phyloP scores from a whole-genome alignment of 2,329 filamentous ascomycete genomes.

The Helminthosporium solani region DNA sequence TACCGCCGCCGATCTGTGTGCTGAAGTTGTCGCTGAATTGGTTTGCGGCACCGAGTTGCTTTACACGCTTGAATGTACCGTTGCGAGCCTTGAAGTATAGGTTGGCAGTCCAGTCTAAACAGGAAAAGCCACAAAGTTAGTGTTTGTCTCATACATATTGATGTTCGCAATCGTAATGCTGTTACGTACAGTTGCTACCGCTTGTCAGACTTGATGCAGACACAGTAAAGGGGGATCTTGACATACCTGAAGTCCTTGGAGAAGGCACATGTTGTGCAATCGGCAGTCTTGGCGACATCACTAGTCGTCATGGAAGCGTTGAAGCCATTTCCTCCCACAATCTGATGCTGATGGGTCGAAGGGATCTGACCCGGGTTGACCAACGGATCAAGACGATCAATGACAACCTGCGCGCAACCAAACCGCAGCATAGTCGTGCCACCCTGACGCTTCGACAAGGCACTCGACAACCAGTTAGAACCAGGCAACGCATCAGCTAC shows the following conservation, averaged over 20 bases:
- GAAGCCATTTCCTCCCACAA: slow-evolving; percentile 49
- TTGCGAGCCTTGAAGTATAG: slow-evolving; percentile 37
- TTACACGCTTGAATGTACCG: slow-evolving; percentile 35
- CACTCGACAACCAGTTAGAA: slow-evolving; percentile 9
- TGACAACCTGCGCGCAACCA: slow-evolving; percentile 34
- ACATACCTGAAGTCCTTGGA: slow-evolving; percentile 33
- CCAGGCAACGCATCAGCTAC: slow-evolving; percentile 21
- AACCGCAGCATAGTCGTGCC: slow-evolving; percentile 35
- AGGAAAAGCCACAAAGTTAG: too few species aligned
- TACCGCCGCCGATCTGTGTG: slow-evolving; percentile 23
- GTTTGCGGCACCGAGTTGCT: slow-evolving; percentile 12
- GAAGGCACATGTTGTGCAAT: slow-evolving; percentile 47
- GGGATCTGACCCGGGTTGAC: slow-evolving; percentile 41
- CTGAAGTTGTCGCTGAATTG: slow-evolving; percentile 29
- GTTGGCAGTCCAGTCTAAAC: slow-evolving; percentile 32
- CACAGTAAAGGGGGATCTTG: background rate
- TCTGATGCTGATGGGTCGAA: slow-evolving; percentile 43
- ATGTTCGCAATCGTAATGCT: too few species aligned
- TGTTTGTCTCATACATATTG: too few species aligned
- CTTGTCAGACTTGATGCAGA: too few species aligned
- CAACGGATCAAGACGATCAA: slow-evolving; percentile 35
- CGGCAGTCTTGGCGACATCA: slow-evolving; percentile 30
- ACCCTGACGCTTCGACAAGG: slow-evolving; percentile 18
- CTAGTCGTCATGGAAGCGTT: slow-evolving; percentile 46
- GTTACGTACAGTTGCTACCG: background rate